Conservation (phyloP, 1,139 yeast genomes). For the Saccharomycopsis hybrid region DNA sequence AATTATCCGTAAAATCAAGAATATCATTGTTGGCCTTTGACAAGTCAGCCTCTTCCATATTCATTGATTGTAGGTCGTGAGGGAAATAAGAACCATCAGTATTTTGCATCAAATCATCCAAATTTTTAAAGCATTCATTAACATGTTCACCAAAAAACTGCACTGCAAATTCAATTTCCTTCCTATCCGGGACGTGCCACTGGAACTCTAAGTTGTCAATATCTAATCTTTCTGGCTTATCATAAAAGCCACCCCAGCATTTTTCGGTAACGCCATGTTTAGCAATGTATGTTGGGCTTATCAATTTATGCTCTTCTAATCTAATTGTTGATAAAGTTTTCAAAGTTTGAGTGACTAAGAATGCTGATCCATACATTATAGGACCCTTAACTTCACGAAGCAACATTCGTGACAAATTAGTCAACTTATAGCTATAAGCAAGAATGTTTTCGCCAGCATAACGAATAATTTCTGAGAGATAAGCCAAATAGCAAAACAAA, state of each 20-base stretch:
- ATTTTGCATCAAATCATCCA: slow-evolving; percentile 36
- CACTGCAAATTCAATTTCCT: slow-evolving; percentile 57
- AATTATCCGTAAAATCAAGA: slow-evolving; percentile 35
- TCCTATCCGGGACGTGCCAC: slow-evolving; percentile 68
- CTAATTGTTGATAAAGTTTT: slow-evolving; percentile 58
- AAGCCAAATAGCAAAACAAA: slow-evolving; percentile 64
- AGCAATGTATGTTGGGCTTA: slow-evolving; percentile 32
- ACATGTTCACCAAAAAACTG: slow-evolving; percentile 50
- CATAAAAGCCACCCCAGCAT: slow-evolving; percentile 73
- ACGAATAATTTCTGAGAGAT: slow-evolving; percentile 66
- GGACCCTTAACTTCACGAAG: slow-evolving; percentile 20
- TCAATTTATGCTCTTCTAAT: slow-evolving; percentile 47
- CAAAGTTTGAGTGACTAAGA: slow-evolving; percentile 59
- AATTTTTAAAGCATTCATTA: slow-evolving; percentile 36
- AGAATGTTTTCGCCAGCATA: slow-evolving; percentile 54
- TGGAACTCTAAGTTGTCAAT: slow-evolving; percentile 45
- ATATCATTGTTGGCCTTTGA: background rate
- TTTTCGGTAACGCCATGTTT: slow-evolving; percentile 35
- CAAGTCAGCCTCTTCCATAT: too few species aligned
- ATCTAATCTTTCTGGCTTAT: slow-evolving; percentile 37
- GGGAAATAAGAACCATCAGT: background rate
- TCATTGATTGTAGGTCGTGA: too few species aligned
- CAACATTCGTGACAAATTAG: slow-evolving; percentile 18
- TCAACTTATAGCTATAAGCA: slow-evolving; percentile 40
- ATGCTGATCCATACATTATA: slow-evolving; percentile 35